Conservation (phyloP, 176 grass and related monocot species). For the Puya raimondii region DNA sequence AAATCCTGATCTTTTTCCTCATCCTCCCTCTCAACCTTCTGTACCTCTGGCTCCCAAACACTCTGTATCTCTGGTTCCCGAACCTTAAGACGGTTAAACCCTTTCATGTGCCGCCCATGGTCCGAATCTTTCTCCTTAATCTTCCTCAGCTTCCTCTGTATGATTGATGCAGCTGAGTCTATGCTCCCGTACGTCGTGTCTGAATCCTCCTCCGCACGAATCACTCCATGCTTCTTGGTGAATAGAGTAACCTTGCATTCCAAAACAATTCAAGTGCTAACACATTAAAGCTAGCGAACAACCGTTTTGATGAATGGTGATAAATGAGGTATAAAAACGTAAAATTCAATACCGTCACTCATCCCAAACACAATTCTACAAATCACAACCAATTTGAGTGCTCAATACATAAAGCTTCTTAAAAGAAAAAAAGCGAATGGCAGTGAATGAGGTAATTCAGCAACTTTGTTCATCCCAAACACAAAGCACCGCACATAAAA, state of each 20-base stretch:
- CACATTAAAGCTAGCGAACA: too few relatives aligned
- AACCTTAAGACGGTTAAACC: slow-evolving; percentile 27
- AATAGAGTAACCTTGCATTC: slow-evolving; percentile 62
- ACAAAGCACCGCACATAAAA: neutral
- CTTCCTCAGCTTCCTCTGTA: slow-evolving; percentile 88
- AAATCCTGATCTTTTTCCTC: slow-evolving; percentile 19
- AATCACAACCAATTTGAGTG: too few relatives aligned
- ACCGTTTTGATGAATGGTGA: too few relatives aligned
- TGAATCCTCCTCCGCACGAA: slow-evolving; percentile 81
- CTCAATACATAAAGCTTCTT: too few relatives aligned
- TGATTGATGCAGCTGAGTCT: slow-evolving; percentile 58
- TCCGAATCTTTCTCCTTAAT: slow-evolving; percentile 91
- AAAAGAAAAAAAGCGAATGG: too few relatives aligned
- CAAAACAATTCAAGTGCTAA: neutral
- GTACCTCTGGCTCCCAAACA: neutral
- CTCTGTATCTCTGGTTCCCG: slow-evolving; percentile 2
- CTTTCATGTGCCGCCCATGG: slow-evolving; percentile 39
- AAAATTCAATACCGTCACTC: too few relatives aligned
- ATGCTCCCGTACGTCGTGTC: slow-evolving; percentile 72
- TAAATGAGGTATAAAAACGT: too few relatives aligned
- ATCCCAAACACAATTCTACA: too few relatives aligned
- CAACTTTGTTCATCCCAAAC: neutral
- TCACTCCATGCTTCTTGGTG: slow-evolving; percentile 60
- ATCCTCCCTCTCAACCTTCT: neutral
- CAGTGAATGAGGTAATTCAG: too few relatives aligned